phyloP scores from a whole-genome alignment of 257 asterid genomes.

The Gentiana straminea region DNA sequence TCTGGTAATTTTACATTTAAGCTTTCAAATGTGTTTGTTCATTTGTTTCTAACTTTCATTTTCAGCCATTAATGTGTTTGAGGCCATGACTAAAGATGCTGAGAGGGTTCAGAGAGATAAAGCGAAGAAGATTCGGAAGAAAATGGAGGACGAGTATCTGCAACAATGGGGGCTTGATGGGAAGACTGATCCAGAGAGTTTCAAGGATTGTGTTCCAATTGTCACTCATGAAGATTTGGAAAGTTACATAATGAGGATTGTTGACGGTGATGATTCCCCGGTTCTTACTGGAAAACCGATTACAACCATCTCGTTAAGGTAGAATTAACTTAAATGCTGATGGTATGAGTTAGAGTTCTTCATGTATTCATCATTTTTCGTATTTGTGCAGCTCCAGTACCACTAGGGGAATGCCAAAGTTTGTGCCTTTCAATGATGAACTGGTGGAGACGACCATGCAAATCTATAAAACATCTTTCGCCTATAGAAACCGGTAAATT shows the following conservation, averaged over 20 bases:
- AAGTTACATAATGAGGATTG: conserved; percentile 62
- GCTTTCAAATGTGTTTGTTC: too few species aligned
- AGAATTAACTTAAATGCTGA: not conserved
- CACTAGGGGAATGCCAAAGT: conserved; percentile 95
- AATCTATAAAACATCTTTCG: conserved; percentile 72
- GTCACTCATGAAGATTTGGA: conserved; percentile 69
- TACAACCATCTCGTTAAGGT: conserved; percentile 87
- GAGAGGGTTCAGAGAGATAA: conserved; percentile 67
- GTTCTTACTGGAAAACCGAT: conserved; percentile 68
- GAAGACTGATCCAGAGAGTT: conserved; percentile 56
- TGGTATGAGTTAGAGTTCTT: not conserved
- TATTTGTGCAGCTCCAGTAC: conserved; percentile 85
- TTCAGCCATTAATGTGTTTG: conserved; percentile 68
- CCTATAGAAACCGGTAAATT: conserved; percentile 76
- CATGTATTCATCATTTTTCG: conserved; percentile 1
- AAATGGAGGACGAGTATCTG: conserved; percentile 76
- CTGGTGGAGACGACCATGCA: conserved; percentile 86
- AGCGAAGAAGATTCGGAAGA: conserved; percentile 48
- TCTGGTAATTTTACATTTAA: too few species aligned
- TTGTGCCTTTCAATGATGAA: conserved; percentile 95
- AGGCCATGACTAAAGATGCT: conserved; percentile 53
- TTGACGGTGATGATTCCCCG: conserved; percentile 52
- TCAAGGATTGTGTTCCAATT: conserved; percentile 58
- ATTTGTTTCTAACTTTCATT: too few species aligned
- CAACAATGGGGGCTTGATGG: conserved; percentile 62